Conservation (phyloP, 345 rosid species). For the Eucalyptus polyanthemos region DNA sequence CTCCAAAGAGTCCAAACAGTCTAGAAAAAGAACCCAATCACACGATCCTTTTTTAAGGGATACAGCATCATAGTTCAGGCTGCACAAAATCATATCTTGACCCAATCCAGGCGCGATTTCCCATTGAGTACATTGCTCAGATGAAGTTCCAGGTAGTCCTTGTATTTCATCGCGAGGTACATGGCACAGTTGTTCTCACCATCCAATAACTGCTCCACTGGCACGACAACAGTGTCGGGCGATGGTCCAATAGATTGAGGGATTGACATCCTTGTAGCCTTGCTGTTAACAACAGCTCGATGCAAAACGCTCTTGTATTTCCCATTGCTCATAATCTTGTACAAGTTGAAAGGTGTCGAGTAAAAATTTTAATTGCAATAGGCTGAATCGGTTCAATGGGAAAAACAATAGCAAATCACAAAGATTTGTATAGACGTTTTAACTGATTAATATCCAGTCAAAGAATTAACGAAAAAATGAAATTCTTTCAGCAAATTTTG, state of each 20-base stretch:
- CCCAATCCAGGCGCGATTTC: constrained; percentile 19
- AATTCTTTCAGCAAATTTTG: not conserved
- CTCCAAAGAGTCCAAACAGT: not conserved
- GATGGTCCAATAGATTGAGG: not conserved
- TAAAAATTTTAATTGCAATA: not conserved
- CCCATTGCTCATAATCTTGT: not conserved
- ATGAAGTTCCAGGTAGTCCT: constrained; percentile 8
- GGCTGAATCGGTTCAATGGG: not conserved
- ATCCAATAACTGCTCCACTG: not conserved
- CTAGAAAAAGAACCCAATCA: not conserved
- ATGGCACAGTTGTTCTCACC: not conserved
- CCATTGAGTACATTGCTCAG: constrained; percentile 1
- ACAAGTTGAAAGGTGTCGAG: not conserved
- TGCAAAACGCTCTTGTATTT: not conserved
- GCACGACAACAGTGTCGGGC: not conserved
- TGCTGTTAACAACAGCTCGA: not conserved
- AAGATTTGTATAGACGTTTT: not conserved
- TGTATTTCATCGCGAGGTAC: constrained; percentile 16
- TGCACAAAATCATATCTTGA: not conserved
- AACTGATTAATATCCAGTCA: not conserved
- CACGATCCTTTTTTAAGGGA: not conserved
- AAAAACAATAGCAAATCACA: not conserved
- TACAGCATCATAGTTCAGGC: not conserved
- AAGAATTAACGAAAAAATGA: not conserved
- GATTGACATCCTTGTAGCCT: not conserved